Evolutionary conservation across 306 rosid genomes (phyloP).

Genomic region (Lupinus albus): DNA sequence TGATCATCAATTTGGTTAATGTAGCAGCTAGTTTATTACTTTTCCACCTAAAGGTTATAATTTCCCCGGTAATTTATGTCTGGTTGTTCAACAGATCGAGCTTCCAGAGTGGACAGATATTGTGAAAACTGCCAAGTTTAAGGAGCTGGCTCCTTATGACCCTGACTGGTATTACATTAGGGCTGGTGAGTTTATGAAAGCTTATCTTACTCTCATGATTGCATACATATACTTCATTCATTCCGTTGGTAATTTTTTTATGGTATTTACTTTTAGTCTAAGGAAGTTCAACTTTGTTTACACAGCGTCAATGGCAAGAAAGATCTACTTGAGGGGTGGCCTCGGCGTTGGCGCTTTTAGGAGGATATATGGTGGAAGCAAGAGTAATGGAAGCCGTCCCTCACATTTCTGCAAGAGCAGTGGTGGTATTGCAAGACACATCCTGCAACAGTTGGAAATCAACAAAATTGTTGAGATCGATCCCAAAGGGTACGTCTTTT

Average conservation of each 20-base stretch:
- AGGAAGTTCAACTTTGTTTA: slow-evolving; percentile 17
- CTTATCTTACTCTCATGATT: background rate
- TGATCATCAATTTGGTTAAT: background rate
- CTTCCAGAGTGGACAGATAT: slow-evolving; percentile 81
- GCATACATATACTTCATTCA: background rate
- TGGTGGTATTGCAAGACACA: slow-evolving; percentile 68
- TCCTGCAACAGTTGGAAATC: slow-evolving; percentile 63
- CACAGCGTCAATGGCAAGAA: slow-evolving; percentile 80
- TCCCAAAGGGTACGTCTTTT: slow-evolving; percentile 56
- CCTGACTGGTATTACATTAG: slow-evolving; percentile 77
- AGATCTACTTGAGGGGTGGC: slow-evolving; percentile 79
- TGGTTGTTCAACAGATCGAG: slow-evolving; percentile 55
- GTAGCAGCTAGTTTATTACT: background rate
- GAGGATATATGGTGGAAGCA: slow-evolving; percentile 78
- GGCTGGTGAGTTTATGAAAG: slow-evolving; percentile 52
- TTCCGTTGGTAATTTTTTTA: background rate
- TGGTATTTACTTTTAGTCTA: background rate
- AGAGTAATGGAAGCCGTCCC: slow-evolving; percentile 80
- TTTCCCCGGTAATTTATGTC: background rate
- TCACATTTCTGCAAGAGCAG: slow-evolving; percentile 82
- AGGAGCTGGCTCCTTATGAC: slow-evolving; percentile 77
- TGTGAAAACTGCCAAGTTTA: slow-evolving; percentile 70
- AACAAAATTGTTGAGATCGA: slow-evolving; percentile 65
- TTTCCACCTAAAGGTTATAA: background rate
- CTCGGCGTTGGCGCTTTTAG: slow-evolving; percentile 78